These are phyloP conservation scores for Colletotrichum sp. DNA, from an alignment of 2,329 filamentous ascomycete genomes.

Conservation along the genomic window DNA sequence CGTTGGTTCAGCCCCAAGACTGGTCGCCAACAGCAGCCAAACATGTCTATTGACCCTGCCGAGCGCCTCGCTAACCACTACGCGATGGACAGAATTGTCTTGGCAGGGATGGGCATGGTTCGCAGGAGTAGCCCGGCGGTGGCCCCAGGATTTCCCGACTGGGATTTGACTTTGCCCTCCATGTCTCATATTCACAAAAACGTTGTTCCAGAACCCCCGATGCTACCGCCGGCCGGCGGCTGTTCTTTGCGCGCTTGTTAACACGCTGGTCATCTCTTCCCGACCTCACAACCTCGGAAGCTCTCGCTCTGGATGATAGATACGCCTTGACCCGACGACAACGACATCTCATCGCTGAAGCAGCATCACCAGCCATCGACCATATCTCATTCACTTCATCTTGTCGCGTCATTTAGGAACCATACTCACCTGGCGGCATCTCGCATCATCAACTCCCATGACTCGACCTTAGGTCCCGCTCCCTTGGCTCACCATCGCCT, in stretches of 20 bases:
- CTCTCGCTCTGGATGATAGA: not conserved
- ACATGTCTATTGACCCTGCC: not conserved
- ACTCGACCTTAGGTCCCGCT: not conserved
- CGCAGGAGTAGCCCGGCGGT: not conserved
- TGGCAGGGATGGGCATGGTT: not conserved
- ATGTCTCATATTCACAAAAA: not conserved
- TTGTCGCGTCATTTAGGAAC: not conserved
- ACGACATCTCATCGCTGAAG: not conserved
- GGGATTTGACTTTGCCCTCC: not conserved
- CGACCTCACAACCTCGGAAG: not conserved
- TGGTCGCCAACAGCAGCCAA: not conserved
- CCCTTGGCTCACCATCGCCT: not conserved
- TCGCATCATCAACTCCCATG: not conserved
- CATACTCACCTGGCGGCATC: not conserved
- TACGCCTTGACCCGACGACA: not conserved
- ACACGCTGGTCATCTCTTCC: not conserved
- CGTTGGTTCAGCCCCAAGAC: not conserved
- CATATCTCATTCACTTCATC: not conserved
- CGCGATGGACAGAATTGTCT: not conserved
- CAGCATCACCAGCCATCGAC: not conserved
- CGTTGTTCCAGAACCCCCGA: not conserved
- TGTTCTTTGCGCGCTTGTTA: not conserved
- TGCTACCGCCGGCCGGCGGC: not conserved
- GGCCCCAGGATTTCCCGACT: not conserved
- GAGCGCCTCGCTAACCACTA: not conserved